phyloP scores from a whole-genome alignment of 495 filamentous ascomycete species.

The Neurospora sp. region DNA sequence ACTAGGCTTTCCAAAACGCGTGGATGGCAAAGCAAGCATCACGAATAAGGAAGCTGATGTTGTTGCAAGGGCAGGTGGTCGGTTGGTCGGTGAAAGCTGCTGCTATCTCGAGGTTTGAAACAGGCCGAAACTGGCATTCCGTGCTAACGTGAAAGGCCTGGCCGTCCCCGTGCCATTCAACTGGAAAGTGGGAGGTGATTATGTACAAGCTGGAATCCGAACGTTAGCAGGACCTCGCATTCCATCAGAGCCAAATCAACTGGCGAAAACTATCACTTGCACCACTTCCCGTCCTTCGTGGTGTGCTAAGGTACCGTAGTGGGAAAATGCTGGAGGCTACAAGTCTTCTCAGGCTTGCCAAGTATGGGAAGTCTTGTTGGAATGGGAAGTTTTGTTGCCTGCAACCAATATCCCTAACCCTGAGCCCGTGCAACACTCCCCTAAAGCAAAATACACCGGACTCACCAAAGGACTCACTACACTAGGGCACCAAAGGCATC shows the following conservation, averaged over 20 bases:
- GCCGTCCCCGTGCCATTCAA: neutral
- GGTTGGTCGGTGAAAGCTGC: neutral
- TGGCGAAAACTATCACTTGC: neutral
- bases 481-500: too few relatives aligned
- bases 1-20: neutral
- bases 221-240: neutral
- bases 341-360: too few relatives aligned
- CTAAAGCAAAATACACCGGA: too few relatives aligned
- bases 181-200: neutral
- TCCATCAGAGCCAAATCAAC: neutral
- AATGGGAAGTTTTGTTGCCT: too few relatives aligned
- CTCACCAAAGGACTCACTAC: too few relatives aligned
- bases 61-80: neutral
- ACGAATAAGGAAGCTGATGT: neutral
- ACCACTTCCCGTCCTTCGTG: neutral
- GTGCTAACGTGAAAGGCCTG: neutral
- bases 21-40: neutral
- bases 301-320: neutral
- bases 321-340: too few relatives aligned
- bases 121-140: neutral
- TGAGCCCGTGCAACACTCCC: too few relatives aligned
- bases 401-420: too few relatives aligned
- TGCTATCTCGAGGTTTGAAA: neutral
- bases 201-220: neutral
- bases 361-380: too few relatives aligned